These are phyloP conservation scores for Mortierella sp. DNA, from an alignment of 371 early-diverging fungal genomes.

Conservation along the genomic window DNA sequence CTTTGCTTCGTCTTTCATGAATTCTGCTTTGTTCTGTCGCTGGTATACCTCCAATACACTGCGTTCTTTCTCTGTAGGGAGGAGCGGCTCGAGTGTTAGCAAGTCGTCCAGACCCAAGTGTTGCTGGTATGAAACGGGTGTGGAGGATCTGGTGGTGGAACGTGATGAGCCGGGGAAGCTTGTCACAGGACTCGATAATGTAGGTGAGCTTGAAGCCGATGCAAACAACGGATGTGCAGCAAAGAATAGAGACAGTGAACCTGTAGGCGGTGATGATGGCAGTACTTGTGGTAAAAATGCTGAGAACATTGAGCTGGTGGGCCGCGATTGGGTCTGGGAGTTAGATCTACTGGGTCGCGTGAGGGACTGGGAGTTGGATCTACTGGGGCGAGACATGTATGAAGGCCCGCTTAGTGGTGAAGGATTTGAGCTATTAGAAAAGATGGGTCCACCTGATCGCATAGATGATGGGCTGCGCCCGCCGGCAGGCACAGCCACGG, in stretches of 20 bases:
- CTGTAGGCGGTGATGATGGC: neutral
- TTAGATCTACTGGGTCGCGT: neutral
- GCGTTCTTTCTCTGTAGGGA: constrained; percentile 47
- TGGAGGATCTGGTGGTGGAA: constrained; percentile 31
- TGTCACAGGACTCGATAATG: constrained; percentile 1
- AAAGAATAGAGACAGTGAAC: neutral
- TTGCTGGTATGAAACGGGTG: constrained; percentile 31
- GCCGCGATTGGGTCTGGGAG: neutral
- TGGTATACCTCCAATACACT: constrained; percentile 29
- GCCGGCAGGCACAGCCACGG: neutral
- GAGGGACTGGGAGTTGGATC: constrained; percentile 2
- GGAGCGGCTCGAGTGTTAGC: constrained; percentile 39
- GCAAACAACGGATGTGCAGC: constrained; percentile 41
- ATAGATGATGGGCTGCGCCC: constrained; percentile 2
- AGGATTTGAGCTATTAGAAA: constrained; percentile 19
- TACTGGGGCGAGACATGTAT: neutral
- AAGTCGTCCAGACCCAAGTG: constrained; percentile 39
- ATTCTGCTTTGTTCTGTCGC: constrained; percentile 36
- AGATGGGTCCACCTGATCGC: constrained; percentile 15
- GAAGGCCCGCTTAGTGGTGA: neutral
- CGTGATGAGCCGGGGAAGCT: constrained; percentile 8
- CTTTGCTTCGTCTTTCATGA: constrained; percentile 23
- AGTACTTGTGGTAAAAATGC: neutral
- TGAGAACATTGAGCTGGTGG: neutral
- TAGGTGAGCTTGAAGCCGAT: constrained; percentile 17